phyloP scores from a whole-genome alignment of 2,329 filamentous ascomycete species.

The Exophiala aquamarina region DNA sequence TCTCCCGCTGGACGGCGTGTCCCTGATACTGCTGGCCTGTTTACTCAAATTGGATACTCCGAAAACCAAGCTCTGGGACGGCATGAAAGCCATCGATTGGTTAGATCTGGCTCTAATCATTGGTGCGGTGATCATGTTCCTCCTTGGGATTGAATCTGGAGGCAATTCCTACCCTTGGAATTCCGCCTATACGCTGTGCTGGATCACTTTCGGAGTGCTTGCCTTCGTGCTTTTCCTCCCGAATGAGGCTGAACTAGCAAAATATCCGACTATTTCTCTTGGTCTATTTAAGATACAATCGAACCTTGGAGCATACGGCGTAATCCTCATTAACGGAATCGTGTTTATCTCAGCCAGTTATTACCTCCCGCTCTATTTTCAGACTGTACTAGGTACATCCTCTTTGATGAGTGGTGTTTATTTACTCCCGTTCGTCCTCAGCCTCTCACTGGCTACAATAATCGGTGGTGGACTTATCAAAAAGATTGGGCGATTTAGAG shows the following conservation, averaged over 20 bases:
- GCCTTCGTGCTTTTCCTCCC: conserved; percentile 56
- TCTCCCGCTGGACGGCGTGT: conserved; percentile 48
- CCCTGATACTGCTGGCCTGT: conserved; percentile 50
- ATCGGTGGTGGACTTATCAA: conserved; percentile 49
- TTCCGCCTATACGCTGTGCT: conserved; percentile 55
- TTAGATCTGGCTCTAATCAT: conserved; percentile 62
- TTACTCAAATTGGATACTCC: conserved; percentile 53
- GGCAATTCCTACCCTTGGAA: conserved; percentile 56
- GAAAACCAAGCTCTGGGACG: conserved; percentile 30
- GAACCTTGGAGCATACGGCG: conserved; percentile 47
- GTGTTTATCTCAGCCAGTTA: conserved; percentile 49
- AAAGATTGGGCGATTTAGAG: conserved; percentile 47
- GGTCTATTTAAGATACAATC: conserved; percentile 5
- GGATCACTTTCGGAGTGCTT: conserved; percentile 52
- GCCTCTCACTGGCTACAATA: conserved; percentile 46
- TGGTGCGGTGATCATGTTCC: conserved; percentile 77
- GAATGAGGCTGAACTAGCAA: conserved; percentile 64
- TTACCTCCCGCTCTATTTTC: conserved; percentile 46
- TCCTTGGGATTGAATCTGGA: conserved; percentile 76
- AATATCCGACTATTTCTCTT: conserved; percentile 32
- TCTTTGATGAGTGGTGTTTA: conserved; percentile 23
- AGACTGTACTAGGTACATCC: conserved; percentile 40
- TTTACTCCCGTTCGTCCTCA: conserved; percentile 28
- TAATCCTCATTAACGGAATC: conserved; percentile 47
- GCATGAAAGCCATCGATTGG: conserved; percentile 51